Conservation (phyloP, 352 stramenopile species). For the Pythium biforme region DNA sequence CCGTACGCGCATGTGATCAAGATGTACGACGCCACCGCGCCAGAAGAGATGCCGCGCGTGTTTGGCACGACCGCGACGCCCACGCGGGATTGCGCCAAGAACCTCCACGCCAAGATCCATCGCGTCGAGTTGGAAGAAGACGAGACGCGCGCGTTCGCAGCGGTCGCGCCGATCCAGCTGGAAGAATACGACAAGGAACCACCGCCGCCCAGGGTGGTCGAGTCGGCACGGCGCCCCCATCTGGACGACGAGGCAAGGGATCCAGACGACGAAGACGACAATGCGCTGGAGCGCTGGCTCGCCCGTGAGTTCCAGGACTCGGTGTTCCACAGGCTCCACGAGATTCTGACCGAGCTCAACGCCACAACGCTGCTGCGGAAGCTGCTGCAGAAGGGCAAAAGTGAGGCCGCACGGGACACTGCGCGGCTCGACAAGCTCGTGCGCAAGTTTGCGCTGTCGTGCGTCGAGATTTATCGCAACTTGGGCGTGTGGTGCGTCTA, state of each 20-base stretch:
- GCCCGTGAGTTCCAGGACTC: background rate
- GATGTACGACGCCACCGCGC: conserved; percentile 49
- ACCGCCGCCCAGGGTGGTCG: background rate
- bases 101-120: conserved; percentile 67
- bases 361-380: conserved; percentile 21
- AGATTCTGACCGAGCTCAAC: conserved; percentile 50
- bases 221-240: background rate
- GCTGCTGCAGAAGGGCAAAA: conserved; percentile 16
- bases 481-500: conserved; percentile 78
- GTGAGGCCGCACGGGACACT: conserved; percentile 26
- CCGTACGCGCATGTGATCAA: conserved; percentile 88
- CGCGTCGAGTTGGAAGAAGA: conserved; percentile 59
- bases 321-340: conserved; percentile 35
- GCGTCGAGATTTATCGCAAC: conserved; percentile 56
- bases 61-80: conserved; percentile 84
- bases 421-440: conserved; percentile 46
- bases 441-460: conserved; percentile 59
- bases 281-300: conserved; percentile 26
- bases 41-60: conserved; percentile 54
- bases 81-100: conserved; percentile 52
- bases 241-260: background rate
- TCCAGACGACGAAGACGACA: conserved; percentile 4
- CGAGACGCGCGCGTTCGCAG: conserved; percentile 63
- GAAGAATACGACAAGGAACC: conserved; percentile 46
- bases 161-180: conserved; percentile 61